phyloP scores from a whole-genome alignment of 768 basidiomycete species.

The Leccinum boreale region DNA sequence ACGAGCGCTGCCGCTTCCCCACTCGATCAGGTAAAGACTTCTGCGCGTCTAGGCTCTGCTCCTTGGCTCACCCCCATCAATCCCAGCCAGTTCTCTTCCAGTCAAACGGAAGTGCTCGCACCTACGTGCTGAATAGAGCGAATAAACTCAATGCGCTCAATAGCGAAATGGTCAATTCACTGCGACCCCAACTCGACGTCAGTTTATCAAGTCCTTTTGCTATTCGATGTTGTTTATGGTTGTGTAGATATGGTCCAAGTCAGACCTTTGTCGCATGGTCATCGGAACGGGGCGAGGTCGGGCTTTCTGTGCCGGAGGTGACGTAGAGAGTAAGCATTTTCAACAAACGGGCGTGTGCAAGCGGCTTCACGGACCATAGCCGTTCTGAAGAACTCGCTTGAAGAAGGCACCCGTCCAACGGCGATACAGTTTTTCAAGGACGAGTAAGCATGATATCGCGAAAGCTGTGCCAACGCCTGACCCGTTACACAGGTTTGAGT shows the following conservation, averaged over 20 bases:
- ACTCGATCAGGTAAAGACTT: slow-evolving; percentile 24
- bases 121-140: slow-evolving; percentile 78
- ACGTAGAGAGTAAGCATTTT: slow-evolving; percentile 72
- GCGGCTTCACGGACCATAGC: slow-evolving; percentile 35
- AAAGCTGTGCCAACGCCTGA: slow-evolving; percentile 6
- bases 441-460: slow-evolving; percentile 57
- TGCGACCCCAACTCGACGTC: slow-evolving; percentile 78
- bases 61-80: slow-evolving; percentile 15
- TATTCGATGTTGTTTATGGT: slow-evolving; percentile 6
- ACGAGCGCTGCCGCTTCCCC: slow-evolving; percentile 14
- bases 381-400: slow-evolving; percentile 50
- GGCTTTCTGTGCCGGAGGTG: slow-evolving; percentile 94
- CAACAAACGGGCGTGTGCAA: not conserved
- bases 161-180: slow-evolving; percentile 66
- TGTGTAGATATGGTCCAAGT: slow-evolving; percentile 67
- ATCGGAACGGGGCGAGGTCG: slow-evolving; percentile 67
- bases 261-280: slow-evolving; percentile 68
- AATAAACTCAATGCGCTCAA: slow-evolving; percentile 81
- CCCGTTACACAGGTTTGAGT: slow-evolving; percentile 58
- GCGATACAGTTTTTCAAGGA: slow-evolving; percentile 88
- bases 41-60: not conserved
- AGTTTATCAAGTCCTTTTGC: slow-evolving; percentile 13
- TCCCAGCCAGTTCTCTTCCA: slow-evolving; percentile 61
- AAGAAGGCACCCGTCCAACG: slow-evolving; percentile 48
- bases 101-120: slow-evolving; percentile 58